These are phyloP conservation scores for Trichosanthes truncata DNA, from an alignment of 306 rosid genomes.

Conservation along the genomic window DNA sequence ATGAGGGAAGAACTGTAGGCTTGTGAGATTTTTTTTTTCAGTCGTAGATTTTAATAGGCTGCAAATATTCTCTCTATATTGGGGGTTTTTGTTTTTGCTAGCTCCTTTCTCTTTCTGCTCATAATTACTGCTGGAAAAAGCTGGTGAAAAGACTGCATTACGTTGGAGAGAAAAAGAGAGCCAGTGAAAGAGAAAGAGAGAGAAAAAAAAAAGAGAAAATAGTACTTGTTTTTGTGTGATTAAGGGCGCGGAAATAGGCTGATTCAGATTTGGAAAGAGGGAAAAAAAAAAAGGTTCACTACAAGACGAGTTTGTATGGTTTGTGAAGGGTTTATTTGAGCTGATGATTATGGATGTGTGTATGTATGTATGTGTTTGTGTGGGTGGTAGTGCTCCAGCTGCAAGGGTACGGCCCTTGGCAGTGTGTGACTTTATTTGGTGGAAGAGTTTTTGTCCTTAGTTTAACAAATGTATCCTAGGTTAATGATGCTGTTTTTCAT, in stretches of 20 bases:
- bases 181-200: background rate
- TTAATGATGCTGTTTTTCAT: constrained; percentile 38
- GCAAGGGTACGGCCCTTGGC: constrained; percentile 30
- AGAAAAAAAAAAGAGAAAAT: background rate
- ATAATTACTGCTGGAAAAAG: constrained; percentile 52
- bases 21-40: constrained; percentile 14
- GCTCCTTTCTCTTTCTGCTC: constrained; percentile 29
- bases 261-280: background rate
- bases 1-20: constrained; percentile 14
- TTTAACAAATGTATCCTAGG: constrained; percentile 17
- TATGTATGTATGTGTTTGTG: background rate
- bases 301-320: background rate
- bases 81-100: constrained; percentile 6
- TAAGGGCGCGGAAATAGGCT: constrained; percentile 5
- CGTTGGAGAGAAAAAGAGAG: constrained; percentile 29
- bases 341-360: background rate
- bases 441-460: constrained; percentile 34
- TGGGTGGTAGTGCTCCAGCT: constrained; percentile 44
- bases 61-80: constrained; percentile 17
- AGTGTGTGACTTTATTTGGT: constrained; percentile 48
- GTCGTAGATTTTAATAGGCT: constrained; percentile 14
- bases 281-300: background rate
- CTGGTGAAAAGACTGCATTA: constrained; percentile 37
- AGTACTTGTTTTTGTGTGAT: constrained; percentile 4
- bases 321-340: background rate